These are phyloP conservation scores for Alternaria angustiovoidea DNA, from an alignment of 2,329 filamentous ascomycete genomes.

Conservation along the genomic window DNA sequence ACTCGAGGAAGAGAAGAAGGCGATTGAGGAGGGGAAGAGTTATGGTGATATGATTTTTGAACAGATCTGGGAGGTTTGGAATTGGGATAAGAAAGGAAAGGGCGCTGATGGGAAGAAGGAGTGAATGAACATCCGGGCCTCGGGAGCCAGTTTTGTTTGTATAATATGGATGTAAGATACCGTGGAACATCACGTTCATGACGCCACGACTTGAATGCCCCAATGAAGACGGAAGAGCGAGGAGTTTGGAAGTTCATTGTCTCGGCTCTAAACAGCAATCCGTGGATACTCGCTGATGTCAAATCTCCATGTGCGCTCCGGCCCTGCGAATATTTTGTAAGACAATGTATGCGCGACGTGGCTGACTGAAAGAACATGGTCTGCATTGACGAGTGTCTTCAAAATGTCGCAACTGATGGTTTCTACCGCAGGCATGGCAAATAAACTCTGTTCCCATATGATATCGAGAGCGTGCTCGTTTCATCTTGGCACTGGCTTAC, in stretches of 20 bases:
- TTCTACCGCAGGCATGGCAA: background rate
- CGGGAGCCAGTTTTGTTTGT: background rate
- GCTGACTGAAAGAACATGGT: background rate
- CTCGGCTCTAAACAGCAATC: background rate
- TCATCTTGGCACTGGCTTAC: background rate
- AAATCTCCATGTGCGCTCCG: background rate
- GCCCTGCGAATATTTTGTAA: background rate
- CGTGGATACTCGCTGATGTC: background rate
- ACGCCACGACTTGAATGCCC: background rate
- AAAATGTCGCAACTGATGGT: background rate
- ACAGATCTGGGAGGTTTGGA: slow-evolving; percentile 59
- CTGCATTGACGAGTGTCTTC: background rate
- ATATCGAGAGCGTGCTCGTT: background rate
- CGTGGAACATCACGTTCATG: background rate
- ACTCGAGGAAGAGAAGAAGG: slow-evolving; percentile 56
- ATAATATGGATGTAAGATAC: slow-evolving; percentile 10
- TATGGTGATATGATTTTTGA: slow-evolving; percentile 56
- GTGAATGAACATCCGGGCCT: background rate
- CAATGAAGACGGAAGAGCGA: background rate
- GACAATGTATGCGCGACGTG: background rate
- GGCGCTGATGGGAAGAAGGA: slow-evolving; percentile 27
- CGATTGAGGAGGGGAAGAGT: slow-evolving; percentile 49
- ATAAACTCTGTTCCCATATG: background rate
- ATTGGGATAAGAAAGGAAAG: slow-evolving; percentile 51
- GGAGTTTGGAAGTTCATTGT: background rate